Percentiles rank a stretch among this genome's conserved stretches.
phyloP scores from a whole-genome alignment of 2,329 filamentous ascomycete genomes.

The Graphium sp. region DNA sequence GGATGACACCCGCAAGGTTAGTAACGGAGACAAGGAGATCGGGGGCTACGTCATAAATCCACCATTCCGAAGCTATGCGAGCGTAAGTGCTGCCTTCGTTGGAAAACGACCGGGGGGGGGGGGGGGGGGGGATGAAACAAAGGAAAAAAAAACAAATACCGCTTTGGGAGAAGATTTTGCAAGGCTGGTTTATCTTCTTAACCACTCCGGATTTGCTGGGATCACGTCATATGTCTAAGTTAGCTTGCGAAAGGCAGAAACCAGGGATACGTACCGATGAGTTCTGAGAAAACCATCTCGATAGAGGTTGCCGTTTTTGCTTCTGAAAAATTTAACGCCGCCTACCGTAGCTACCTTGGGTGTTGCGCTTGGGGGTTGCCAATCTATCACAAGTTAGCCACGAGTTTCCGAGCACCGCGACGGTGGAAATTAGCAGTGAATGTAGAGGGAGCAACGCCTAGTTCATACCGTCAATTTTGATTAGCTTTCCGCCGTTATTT shows the following conservation, averaged over 20 bases:
- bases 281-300: slow-evolving; percentile 59
- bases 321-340: slow-evolving; percentile 69
- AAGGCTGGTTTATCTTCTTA: slow-evolving; percentile 57
- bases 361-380: slow-evolving; percentile 23
- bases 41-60: too few species aligned
- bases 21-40: slow-evolving; percentile 12
- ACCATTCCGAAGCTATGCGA: slow-evolving; percentile 1
- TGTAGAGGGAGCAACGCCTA: too few species aligned
- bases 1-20: slow-evolving; percentile 20
- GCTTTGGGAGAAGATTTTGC: slow-evolving; percentile 54
- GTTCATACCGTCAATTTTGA: slow-evolving; percentile 53
- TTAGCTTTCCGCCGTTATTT: slow-evolving; percentile 68
- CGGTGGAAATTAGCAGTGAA: too few species aligned
- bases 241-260: slow-evolving; percentile 16
- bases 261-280: slow-evolving; percentile 45
- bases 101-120: background rate
- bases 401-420: slow-evolving; percentile 6
- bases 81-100: slow-evolving; percentile 1
- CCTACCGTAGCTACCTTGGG: slow-evolving; percentile 59
- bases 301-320: slow-evolving; percentile 76
- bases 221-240: too few species aligned
- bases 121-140: slow-evolving; percentile 7
- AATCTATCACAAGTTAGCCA: background rate
- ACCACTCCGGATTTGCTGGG: slow-evolving; percentile 26
- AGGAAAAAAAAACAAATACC: slow-evolving; percentile 38